Base-by-base conservation (phyloP, 1,284 basidiomycete species). In the Moniliophthora roreri region DNA sequence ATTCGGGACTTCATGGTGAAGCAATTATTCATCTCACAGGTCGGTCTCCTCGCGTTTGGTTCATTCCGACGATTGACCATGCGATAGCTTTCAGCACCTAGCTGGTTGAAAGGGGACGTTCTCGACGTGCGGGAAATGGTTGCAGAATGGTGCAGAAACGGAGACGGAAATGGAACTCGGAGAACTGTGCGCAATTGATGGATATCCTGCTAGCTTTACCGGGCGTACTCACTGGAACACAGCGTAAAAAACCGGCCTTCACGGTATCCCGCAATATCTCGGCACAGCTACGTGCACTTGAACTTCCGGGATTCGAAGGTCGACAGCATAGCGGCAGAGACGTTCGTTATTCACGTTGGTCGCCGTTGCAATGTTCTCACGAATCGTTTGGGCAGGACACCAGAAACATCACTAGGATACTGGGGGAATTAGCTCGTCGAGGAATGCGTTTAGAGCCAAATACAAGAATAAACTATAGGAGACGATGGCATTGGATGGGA, bases 241-340 rank as follows among this genome's bases (percentile, higher is more conserved):
- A 42, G 21, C 15, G n/a, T 11, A 26, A 18, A 16, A 50, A 23
- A 26, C 21, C 18, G 18, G 15, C 8, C 26, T 9, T 21, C 20
- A 26, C 36, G 5, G 16, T 38, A 21, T 39, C 35, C n/a, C 24
- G 35, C 4, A 89, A 88, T 60, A 86, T 91, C 51, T 64, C 80
- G 50, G 74, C 76, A 28, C 87, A 89, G 63, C 73, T 89, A 45
- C 76, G 74, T 49, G 73, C 74, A 24, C 79, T 90, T 34, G 79
- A 75, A 16, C 70, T 89, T 41, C 71, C 76, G 20, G 71, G 77
- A 1, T 97, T 97, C 63, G 72, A 87, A 66, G 94, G 94, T 13
- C 81, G 90, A 60, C 80, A 85, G 56, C 94, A 97, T 69, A 87
- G 85, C 62, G 94, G 94, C 18, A 88, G 95, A 39, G 91, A 93